Conservation (phyloP, 2,329 filamentous ascomycete genomes). For the Hyphodiscus sp. region DNA sequence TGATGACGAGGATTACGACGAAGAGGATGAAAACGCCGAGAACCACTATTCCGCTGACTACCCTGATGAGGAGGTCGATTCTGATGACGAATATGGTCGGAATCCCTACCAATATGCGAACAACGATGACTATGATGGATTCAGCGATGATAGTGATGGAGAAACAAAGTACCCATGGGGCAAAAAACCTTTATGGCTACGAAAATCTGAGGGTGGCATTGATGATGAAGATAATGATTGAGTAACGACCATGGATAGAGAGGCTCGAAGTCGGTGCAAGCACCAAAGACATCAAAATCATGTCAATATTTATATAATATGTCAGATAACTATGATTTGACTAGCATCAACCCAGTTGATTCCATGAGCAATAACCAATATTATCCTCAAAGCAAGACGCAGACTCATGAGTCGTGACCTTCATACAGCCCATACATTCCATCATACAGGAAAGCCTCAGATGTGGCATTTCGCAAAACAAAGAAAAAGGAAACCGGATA, state of each 20-base stretch:
- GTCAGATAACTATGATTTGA: background rate
- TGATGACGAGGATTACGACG: slow-evolving; percentile 55
- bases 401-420: background rate
- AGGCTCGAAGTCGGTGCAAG: slow-evolving; percentile 2
- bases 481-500: background rate
- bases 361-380: background rate
- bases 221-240: slow-evolving; percentile 4
- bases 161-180: slow-evolving; percentile 25
- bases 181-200: slow-evolving; percentile 7
- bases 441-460: background rate
- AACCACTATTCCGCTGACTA: slow-evolving; percentile 77
- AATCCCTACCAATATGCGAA: slow-evolving; percentile 40
- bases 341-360: background rate
- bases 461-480: background rate
- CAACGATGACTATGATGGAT: slow-evolving; percentile 19
- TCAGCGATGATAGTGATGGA: slow-evolving; percentile 24
- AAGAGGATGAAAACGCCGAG: slow-evolving; percentile 65
- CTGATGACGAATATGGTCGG: slow-evolving; percentile 58
- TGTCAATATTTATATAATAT: background rate
- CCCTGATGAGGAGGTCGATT: slow-evolving; percentile 70
- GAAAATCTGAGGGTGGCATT: slow-evolving; percentile 6
- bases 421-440: background rate
- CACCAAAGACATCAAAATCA: background rate
- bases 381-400: background rate
- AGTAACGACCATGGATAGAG: background rate